Evolutionary conservation across 768 basidiomycete genomes (phyloP), one percentile per base, ranked within the genome.

Genomic region (Psilocybe cubensis): DNA sequence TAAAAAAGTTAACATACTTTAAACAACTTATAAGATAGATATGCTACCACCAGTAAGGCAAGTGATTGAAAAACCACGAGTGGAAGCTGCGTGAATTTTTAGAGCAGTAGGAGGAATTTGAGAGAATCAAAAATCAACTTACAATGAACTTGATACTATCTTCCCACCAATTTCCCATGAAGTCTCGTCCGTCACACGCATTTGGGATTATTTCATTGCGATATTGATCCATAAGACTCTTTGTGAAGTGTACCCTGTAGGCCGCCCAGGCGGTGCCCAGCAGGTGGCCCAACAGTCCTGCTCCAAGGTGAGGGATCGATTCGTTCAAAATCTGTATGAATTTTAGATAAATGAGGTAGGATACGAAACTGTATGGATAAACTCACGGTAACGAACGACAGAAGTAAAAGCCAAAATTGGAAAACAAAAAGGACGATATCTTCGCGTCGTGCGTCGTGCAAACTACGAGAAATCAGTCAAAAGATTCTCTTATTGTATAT

Each of bases 251-350:
- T n/a, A 85, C 63, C 17, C 80, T 71, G 54, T 74, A 84, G 9
- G 70, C 73, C 2, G 80, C 70, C 83, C 83, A 85, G 6, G 60
- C 75, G 7, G 79, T 77, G 3, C 75, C 76, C n/a, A 85, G 66
- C 21, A 76, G 59, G 53, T 83, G 82, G 2, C 79, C 81, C 20
- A 70, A 70, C 6, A 85, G 57, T 3, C 76, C 74, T 20, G 82
- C 79, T 2, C 74, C 76, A 38, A 84, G 71, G 61, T 83, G 81
- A 5, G 83, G 83, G 38, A 81, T 72, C 0, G 81, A 82, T 60
- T 84, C 81, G 51, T 74, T 77, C 53, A 83, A 56, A 42, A 85
- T 69, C 83, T 84, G 51, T 12, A 27, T 9, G 25, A 52, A 9
- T 25, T 7, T 44, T 44, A 11, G 27, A 50, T 58, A 24, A 23